phyloP scores from a whole-genome alignment of 1,139 yeast genomes.

The Sugiyamaella pinicola region DNA sequence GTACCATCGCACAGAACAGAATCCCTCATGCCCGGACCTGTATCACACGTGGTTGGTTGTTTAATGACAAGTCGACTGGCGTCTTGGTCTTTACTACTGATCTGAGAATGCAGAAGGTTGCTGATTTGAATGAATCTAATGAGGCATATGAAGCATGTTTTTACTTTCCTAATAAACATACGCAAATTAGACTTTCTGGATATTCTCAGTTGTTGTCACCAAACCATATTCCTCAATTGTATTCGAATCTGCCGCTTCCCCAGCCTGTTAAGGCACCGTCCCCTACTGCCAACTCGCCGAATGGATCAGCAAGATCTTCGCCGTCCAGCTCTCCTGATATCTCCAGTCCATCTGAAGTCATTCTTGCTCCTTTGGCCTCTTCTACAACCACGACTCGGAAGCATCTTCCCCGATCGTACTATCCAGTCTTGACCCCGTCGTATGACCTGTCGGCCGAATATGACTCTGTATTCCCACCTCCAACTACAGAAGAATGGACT shows the following conservation, averaged over 20 bases:
- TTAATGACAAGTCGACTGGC: slow-evolving; percentile 67
- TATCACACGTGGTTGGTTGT: slow-evolving; percentile 73
- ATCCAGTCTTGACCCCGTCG: slow-evolving; percentile 34
- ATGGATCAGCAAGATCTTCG: background rate
- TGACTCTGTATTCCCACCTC: slow-evolving; percentile 45
- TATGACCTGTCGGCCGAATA: slow-evolving; percentile 21
- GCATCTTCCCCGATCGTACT: slow-evolving; percentile 23
- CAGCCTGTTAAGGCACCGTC: slow-evolving; percentile 17
- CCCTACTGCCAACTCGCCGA: slow-evolving; percentile 1
- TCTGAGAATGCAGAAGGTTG: slow-evolving; percentile 63
- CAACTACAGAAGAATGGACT: slow-evolving; percentile 65
- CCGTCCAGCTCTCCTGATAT: slow-evolving; percentile 21
- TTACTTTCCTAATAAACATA: slow-evolving; percentile 60
- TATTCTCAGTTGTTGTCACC: slow-evolving; percentile 44
- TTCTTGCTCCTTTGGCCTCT: slow-evolving; percentile 17
- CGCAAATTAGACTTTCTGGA: slow-evolving; percentile 75
- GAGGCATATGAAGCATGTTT: slow-evolving; percentile 70
- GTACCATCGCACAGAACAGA: slow-evolving; percentile 62
- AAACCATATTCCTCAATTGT: slow-evolving; percentile 16
- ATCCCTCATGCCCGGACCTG: slow-evolving; percentile 70
- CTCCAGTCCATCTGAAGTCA: slow-evolving; percentile 14
- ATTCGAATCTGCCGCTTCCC: slow-evolving; percentile 19
- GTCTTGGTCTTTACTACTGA: slow-evolving; percentile 74
- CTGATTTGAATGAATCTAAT: slow-evolving; percentile 54
- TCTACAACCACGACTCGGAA: background rate